phyloP scores from a whole-genome alignment of 2,329 filamentous ascomycete genomes.

The Penicillium vulpinum region DNA sequence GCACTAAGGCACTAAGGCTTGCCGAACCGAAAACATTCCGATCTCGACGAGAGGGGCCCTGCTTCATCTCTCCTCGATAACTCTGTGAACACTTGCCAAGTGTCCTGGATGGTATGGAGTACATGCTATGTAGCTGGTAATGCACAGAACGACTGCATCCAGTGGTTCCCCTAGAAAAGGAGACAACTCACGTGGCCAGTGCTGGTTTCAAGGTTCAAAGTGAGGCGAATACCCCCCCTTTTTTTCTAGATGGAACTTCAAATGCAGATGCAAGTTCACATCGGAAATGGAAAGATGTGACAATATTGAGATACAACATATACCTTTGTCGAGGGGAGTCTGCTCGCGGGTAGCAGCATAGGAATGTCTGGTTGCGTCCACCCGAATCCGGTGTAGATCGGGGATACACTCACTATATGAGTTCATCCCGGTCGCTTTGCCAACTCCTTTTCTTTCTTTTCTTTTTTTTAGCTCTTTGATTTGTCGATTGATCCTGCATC shows the following conservation, averaged over 20 bases:
- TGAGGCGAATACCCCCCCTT: slow-evolving; percentile 20
- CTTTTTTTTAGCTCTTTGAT: slow-evolving; percentile 15
- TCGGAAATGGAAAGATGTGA: slow-evolving; percentile 8
- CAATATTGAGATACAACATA: slow-evolving; percentile 3
- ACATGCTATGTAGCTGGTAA: slow-evolving; percentile 1
- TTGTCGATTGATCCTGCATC: neutral
- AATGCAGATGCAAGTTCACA: neutral
- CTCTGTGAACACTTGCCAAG: neutral
- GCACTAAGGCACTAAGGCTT: neutral
- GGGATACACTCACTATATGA: slow-evolving; percentile 22
- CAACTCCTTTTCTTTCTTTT: slow-evolving; percentile 21
- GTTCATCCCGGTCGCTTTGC: slow-evolving; percentile 26
- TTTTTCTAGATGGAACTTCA: neutral
- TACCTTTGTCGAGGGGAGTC: slow-evolving; percentile 14
- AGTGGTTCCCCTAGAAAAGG: slow-evolving; percentile 21
- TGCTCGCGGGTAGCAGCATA: slow-evolving; percentile 28
- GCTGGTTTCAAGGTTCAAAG: slow-evolving; percentile 21
- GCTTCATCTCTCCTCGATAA: slow-evolving; percentile 7
- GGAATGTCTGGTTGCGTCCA: slow-evolving; percentile 28
- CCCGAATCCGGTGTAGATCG: slow-evolving; percentile 23
- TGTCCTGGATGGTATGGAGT: neutral
- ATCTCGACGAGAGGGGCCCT: slow-evolving; percentile 2
- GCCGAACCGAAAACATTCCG: slow-evolving; percentile 3
- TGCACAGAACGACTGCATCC: slow-evolving; percentile 16
- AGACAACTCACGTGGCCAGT: slow-evolving; percentile 25